Conservation (phyloP, 345 rosid genomes). For the Citrus reticulata region DNA sequence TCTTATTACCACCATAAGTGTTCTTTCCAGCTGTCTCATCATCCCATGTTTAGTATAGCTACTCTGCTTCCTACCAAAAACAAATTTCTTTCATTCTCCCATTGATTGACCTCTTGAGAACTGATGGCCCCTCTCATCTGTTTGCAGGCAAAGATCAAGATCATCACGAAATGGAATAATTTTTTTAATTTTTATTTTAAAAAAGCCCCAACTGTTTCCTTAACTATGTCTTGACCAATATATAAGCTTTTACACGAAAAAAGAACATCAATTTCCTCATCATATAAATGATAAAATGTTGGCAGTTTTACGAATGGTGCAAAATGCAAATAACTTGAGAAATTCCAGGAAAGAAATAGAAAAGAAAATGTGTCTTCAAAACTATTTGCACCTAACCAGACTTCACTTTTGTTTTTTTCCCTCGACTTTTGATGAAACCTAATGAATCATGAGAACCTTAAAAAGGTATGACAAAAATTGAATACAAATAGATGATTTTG, state of each 20-base stretch:
- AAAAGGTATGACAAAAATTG: neutral
- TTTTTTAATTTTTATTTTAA: neutral
- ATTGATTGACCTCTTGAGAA: constrained; percentile 30
- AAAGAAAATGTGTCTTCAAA: neutral
- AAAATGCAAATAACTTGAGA: neutral
- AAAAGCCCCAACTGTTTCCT: neutral
- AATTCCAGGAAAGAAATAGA: neutral
- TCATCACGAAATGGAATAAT: neutral
- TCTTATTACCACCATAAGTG: constrained; percentile 4
- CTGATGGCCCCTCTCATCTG: constrained; percentile 41
- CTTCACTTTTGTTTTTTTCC: neutral
- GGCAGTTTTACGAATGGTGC: neutral
- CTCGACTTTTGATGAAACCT: neutral
- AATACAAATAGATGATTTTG: neutral
- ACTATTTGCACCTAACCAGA: neutral
- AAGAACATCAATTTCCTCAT: neutral
- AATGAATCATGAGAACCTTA: neutral
- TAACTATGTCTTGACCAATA: neutral
- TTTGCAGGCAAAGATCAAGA: constrained; percentile 11
- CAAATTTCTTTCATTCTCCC: constrained; percentile 25
- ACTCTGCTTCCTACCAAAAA: constrained; percentile 6
- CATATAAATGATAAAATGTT: neutral
- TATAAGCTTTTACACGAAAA: neutral
- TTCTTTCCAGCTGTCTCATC: constrained; percentile 3
- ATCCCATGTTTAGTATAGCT: neutral